Conservation (phyloP, 2,329 filamentous ascomycete genomes). For the Microdochium nivale region DNA sequence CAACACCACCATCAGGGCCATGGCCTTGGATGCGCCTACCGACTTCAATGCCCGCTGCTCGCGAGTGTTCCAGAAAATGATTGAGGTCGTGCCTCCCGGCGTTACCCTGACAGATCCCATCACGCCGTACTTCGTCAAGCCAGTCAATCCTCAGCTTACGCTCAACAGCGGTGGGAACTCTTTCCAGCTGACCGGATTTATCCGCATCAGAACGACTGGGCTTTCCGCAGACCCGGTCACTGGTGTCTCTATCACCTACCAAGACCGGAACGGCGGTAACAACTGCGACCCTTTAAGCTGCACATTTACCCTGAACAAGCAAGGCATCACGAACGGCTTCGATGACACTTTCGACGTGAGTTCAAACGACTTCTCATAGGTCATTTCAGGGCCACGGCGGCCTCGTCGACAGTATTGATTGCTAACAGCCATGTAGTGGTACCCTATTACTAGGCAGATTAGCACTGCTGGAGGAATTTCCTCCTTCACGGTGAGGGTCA, state of each 20-base stretch:
- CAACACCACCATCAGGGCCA: constrained; percentile 42
- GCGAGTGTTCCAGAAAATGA: constrained; percentile 48
- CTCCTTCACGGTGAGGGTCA: constrained; percentile 47
- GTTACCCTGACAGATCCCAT: constrained; percentile 44
- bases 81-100: constrained; percentile 46
- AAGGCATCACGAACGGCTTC: constrained; percentile 44
- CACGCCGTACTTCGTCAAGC: constrained; percentile 50
- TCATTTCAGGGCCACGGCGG: too few species aligned
- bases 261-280: constrained; percentile 40
- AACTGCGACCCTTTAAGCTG: constrained; percentile 33
- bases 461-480: constrained; percentile 51
- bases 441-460: constrained; percentile 40
- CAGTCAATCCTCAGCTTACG: constrained; percentile 45
- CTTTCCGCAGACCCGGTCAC: constrained; percentile 31
- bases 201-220: constrained; percentile 46
- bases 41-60: constrained; percentile 40
- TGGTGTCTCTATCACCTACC: constrained; percentile 44
- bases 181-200: constrained; percentile 43
- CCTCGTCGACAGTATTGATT: too few species aligned
- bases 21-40: constrained; percentile 27
- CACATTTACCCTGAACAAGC: constrained; percentile 33
- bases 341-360: constrained; percentile 51
- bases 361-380: too few species aligned
- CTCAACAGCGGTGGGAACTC: constrained; percentile 37
- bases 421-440: constrained; percentile 18